phyloP scores from a whole-genome alignment of 805 yeast genomes.

The Schwanniomyces yamadae region DNA sequence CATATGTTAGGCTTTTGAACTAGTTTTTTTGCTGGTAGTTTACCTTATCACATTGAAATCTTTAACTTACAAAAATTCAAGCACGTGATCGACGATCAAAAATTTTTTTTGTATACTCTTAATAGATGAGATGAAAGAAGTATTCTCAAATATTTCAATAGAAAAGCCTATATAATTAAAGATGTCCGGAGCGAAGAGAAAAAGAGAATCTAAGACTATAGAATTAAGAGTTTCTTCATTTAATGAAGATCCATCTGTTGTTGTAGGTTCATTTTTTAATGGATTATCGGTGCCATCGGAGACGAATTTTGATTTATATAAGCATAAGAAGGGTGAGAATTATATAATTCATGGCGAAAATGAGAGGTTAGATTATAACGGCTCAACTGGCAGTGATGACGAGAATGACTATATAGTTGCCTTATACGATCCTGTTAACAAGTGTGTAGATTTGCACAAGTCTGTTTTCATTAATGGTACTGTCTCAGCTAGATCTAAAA shows the following conservation, averaged over 20 bases:
- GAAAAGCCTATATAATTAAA: slow-evolving; percentile 1
- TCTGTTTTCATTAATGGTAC: slow-evolving; percentile 61
- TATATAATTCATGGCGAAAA: slow-evolving; percentile 73
- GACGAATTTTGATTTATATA: slow-evolving; percentile 62
- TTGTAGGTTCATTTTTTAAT: slow-evolving; percentile 74
- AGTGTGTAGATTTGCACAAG: slow-evolving; percentile 61
- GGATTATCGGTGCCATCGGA: slow-evolving; percentile 64
- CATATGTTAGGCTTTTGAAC: slow-evolving; percentile 1
- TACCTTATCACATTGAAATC: background rate
- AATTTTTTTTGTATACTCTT: background rate
- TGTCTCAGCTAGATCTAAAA: slow-evolving; percentile 61
- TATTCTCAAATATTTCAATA: background rate
- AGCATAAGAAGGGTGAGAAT: slow-evolving; percentile 43
- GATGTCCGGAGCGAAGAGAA: slow-evolving; percentile 11
- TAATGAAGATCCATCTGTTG: slow-evolving; percentile 47
- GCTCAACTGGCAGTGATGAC: slow-evolving; percentile 36
- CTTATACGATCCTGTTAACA: slow-evolving; percentile 66
- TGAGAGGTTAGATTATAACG: slow-evolving; percentile 70
- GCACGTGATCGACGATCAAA: slow-evolving; percentile 1
- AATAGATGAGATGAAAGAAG: slow-evolving; percentile 3
- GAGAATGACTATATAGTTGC: slow-evolving; percentile 67
- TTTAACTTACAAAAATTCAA: background rate
- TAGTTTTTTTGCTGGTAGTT: background rate
- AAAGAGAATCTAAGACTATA: slow-evolving; percentile 29
- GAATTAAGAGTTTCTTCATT: slow-evolving; percentile 39